Conservation (phyloP, 2,329 filamentous ascomycete genomes). For the Trichoderma polysporum region DNA sequence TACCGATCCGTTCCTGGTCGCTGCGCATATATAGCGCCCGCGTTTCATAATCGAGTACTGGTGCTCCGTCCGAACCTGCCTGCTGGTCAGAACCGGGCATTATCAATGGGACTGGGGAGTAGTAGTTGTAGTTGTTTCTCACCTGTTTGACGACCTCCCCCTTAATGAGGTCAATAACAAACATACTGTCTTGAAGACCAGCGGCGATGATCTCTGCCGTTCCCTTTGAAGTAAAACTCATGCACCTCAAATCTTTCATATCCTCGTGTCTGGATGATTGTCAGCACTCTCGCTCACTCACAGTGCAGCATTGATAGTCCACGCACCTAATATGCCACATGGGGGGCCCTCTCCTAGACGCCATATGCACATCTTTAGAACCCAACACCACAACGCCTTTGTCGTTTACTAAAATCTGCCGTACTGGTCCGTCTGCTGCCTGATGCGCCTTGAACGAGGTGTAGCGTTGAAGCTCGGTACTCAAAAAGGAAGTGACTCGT, state of each 20-base stretch:
- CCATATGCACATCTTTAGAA: constrained; percentile 81
- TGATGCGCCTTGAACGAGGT: constrained; percentile 84
- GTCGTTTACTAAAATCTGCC: constrained; percentile 88
- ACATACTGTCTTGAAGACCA: constrained; percentile 83
- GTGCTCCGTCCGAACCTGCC: constrained; percentile 65
- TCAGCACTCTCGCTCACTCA: constrained; percentile 25
- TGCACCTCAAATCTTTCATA: constrained; percentile 87
- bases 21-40: constrained; percentile 86
- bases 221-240: constrained; percentile 90
- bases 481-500: constrained; percentile 83
- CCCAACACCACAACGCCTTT: constrained; percentile 87
- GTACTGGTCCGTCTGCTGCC: constrained; percentile 71
- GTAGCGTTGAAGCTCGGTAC: constrained; percentile 80
- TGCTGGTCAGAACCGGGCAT: constrained; percentile 31
- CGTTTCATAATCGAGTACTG: constrained; percentile 92
- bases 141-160: constrained; percentile 70
- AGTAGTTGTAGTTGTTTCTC: background rate
- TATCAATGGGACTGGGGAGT: background rate
- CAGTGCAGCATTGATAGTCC: background rate
- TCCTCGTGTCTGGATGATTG: constrained; percentile 57
- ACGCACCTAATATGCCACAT: constrained; percentile 82
- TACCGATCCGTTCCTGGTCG: constrained; percentile 77
- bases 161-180: constrained; percentile 69
- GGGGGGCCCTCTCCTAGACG: constrained; percentile 75
- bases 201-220: constrained; percentile 82